Evolutionary conservation across 2,329 filamentous ascomycete species (phyloP).

Genomic region (Colletotrichum eremochloae): DNA sequence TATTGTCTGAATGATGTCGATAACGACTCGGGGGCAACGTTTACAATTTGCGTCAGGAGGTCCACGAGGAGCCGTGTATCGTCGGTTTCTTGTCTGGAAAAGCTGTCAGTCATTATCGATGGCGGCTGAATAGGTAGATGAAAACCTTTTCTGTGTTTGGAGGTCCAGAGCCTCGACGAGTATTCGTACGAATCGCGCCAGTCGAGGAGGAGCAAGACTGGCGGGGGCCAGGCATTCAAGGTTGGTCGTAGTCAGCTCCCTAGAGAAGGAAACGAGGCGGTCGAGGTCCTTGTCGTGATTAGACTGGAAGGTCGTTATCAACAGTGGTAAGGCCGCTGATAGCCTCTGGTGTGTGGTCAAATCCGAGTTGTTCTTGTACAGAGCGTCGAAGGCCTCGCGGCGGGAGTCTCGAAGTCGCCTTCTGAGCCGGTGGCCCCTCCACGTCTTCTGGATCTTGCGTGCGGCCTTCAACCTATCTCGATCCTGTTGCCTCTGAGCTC

Average conservation of each 20-base stretch:
- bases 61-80: constrained; percentile 52
- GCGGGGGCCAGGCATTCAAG: constrained; percentile 53
- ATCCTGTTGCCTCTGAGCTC: constrained; percentile 83
- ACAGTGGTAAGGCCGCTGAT: constrained; percentile 59
- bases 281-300: constrained; percentile 60
- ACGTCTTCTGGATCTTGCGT: constrained; percentile 80
- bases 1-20: constrained; percentile 51
- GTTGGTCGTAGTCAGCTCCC: constrained; percentile 56
- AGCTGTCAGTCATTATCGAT: background rate
- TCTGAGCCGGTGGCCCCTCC: constrained; percentile 82
- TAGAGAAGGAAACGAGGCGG: constrained; percentile 61
- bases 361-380: constrained; percentile 59
- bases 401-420: constrained; percentile 67
- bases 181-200: constrained; percentile 53
- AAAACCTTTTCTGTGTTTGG: constrained; percentile 17
- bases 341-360: constrained; percentile 53
- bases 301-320: constrained; percentile 64
- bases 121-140: background rate
- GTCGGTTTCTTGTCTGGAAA: constrained; percentile 40
- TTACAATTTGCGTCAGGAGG: constrained; percentile 52
- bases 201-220: constrained; percentile 48
- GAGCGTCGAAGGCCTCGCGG: constrained; percentile 73
- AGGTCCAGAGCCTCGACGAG: constrained; percentile 53
- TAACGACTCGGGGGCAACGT: constrained; percentile 48
- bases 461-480: constrained; percentile 81